Evolutionary conservation across 768 basidiomycete species (phyloP), one percentile per base, ranked within the genome.

Genomic region (Phaeotremella fagi): DNA sequence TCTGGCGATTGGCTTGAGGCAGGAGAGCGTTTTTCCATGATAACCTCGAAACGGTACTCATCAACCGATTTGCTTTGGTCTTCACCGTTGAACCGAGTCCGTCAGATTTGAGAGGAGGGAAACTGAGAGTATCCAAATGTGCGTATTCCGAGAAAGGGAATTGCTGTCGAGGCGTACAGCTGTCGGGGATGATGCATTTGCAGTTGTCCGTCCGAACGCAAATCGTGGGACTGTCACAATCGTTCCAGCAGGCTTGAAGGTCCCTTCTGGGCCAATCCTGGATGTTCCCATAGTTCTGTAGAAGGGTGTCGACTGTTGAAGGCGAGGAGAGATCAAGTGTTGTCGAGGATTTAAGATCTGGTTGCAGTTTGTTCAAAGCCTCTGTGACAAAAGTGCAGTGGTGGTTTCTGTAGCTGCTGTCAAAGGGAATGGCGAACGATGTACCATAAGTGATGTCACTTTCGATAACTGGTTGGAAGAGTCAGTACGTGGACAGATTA

Each of bases 171-270:
- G 12, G 50, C 7, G 57, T 60, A 57, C 74, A 75, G 18, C 59
- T 48, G 36, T 70, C 68, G 3, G 71, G 55, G 14, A 61, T 57
- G 14, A 75, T 69, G 38, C 74, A 75, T 38, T 69, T 66, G 45
- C 74, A 75, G 25, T 62, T 54, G 4, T 70, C 72, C 6, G 71
- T 72, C 51, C 74, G 61, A 18, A 75, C 63, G 53, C 74, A 75
- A 36, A 73, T 61, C 9, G 60, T 52, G 9, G 74, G 74, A 43
- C 61, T 66, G 44, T 61, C 52, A 54, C 72, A 75, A 35, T 72
- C 64, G 55, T 75, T 75, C 61, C 66, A 70, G 57, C 74, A 75
- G 4, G 69, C 48, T 1, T 71, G 71, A 4, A 71, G 49, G 23
- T 70, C 63, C 29, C 59, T 60, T 27, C 66, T n/a, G 9, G 59